These are phyloP conservation scores for Elsinoe fawcettii DNA, from an alignment of 2,329 filamentous ascomycete species.

Conservation along the genomic window DNA sequence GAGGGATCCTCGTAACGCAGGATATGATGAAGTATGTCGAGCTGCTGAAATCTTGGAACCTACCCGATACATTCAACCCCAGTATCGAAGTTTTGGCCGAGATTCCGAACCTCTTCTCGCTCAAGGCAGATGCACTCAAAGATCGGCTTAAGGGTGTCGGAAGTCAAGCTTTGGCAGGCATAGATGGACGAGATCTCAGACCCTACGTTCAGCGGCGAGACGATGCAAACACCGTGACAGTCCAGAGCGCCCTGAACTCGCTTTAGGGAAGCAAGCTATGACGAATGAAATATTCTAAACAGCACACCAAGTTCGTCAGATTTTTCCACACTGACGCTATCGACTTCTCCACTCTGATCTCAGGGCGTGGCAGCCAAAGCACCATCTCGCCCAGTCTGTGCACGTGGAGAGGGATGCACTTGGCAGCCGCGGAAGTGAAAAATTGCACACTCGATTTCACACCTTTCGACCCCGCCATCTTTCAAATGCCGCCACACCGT, in stretches of 20 bases:
- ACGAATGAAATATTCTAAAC: constrained; percentile 13
- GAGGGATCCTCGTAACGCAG: constrained; percentile 90
- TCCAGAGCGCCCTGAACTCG: constrained; percentile 71
- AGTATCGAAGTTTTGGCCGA: constrained; percentile 79
- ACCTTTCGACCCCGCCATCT: constrained; percentile 4
- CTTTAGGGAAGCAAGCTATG: constrained; percentile 35
- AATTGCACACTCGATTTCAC: constrained; percentile 6
- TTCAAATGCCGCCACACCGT: background rate
- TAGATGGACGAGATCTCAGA: constrained; percentile 55
- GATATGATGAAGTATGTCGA: constrained; percentile 91
- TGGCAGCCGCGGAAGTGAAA: background rate
- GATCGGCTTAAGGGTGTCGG: constrained; percentile 42
- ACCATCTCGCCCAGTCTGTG: background rate
- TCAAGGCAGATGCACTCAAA: constrained; percentile 54
- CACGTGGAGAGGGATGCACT: background rate
- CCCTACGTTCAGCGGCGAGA: constrained; percentile 79
- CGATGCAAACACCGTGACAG: constrained; percentile 69
- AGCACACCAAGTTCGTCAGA: constrained; percentile 3
- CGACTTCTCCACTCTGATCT: constrained; percentile 6
- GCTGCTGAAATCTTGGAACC: constrained; percentile 71
- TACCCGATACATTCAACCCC: constrained; percentile 47
- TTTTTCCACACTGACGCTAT: constrained; percentile 14
- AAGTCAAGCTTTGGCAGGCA: constrained; percentile 24
- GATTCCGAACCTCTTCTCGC: constrained; percentile 91
- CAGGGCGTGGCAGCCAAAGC: background rate